A percentile compares a stretch with the other conserved stretches of the same genome.
phyloP scores from a whole-genome alignment of 306 rosid genomes.

The Cucumis melo region DNA sequence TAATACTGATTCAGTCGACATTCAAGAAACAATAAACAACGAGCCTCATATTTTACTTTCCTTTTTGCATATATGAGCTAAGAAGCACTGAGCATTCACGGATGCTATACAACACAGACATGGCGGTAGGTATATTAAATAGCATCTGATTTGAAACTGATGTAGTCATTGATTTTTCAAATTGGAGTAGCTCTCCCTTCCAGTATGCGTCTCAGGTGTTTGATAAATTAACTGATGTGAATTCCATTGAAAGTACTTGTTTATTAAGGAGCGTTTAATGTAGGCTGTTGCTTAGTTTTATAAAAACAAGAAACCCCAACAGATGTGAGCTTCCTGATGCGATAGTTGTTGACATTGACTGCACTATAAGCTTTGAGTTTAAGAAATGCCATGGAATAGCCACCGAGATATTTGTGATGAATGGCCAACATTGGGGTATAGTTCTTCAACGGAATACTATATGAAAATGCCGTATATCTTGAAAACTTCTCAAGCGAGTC shows the following conservation, averaged over 20 bases:
- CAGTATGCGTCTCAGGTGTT: background rate
- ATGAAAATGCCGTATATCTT: constrained; percentile 47
- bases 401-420: constrained; percentile 57
- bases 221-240: background rate
- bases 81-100: too few species aligned
- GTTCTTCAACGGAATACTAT: constrained; percentile 75
- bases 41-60: too few species aligned
- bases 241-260: background rate
- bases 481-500: constrained; percentile 34
- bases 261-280: background rate
- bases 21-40: too few species aligned
- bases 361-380: constrained; percentile 64
- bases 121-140: too few species aligned
- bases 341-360: constrained; percentile 63
- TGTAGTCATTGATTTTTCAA: too few species aligned
- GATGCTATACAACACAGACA: too few species aligned
- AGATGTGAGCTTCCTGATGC: background rate
- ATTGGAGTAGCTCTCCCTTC: background rate
- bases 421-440: constrained; percentile 84
- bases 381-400: constrained; percentile 61
- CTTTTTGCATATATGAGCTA: too few species aligned
- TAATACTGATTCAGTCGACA: too few species aligned
- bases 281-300: background rate
- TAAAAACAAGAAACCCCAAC: background rate
- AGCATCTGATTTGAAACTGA: too few species aligned